Base-by-base conservation (phyloP, 257 asterid species). In the Gardenia jasminoides region DNA sequence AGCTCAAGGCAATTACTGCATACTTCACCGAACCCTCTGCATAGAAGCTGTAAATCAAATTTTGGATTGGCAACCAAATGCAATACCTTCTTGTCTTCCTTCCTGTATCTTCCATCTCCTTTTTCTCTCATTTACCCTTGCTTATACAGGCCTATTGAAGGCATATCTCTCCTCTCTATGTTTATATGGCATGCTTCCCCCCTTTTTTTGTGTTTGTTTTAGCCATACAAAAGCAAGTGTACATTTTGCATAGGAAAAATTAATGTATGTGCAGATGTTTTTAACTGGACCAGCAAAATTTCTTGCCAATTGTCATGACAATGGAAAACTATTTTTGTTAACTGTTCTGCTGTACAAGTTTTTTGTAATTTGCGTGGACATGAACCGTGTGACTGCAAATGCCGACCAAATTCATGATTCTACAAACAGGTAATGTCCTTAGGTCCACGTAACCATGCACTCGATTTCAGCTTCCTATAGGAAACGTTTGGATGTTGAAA, bases 1-100 rank as follows among this genome's bases (percentile, higher is more conserved):
- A 88, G 84, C 75, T 96, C 85, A 96, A 96, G 88, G 97, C 92
- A 26, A 84, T 93, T 48, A 96, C 99, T 3, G 99, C 99, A 26
- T 95, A 93, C 83, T 95, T 93, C 73, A 62, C 69, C 1, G 83
- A 87, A 82, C 87, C 92, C 10, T 46, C 75, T 11, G 72, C 36
- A 67, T 58, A 68, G 78, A 44, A 76, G 10, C n/a, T 13, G 46
- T 67, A 31, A 67, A 52, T 52, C 62, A 20, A 19, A 54, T 54
- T 4, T 54, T n/a, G 26, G 62, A 54, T 54, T 36, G 62, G 26
- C 62, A 20, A 54, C 10, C 62, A 17, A 19, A 16, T 16, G 62
- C 24, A 54, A 54, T 6, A 19, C 20, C 0, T 54, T 54, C 6
- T 54, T 24, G 22, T 52, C 58, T 54, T 2, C 2, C 20, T 54